Evolutionary conservation across 768 basidiomycete species (phyloP), one percentile per base, ranked within the genome.

Genomic region (Termitomyces sp.): DNA sequence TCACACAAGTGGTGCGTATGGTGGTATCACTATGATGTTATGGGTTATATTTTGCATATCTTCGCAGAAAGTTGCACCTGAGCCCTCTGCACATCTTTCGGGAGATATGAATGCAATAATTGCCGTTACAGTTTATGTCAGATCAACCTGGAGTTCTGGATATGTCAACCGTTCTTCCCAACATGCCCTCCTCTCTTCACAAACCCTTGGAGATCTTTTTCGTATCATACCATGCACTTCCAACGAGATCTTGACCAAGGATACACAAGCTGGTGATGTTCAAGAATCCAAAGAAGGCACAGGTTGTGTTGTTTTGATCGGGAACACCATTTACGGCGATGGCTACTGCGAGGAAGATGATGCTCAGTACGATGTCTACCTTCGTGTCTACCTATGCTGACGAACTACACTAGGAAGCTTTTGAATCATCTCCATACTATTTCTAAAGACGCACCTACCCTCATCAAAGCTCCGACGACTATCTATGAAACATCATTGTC

Each of bases 121-220:
- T 27, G 82, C 77, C 29, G 62, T 88, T 29, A 81, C 86, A 3
- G 70, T 89, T 7, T 77, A 89, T 64, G 80, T 78, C 58, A 82
- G 78, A 52, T 70, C 86, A 23, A 62, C 78, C 20, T 89, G 87
- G 85, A 75, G 79, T 20, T 79, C 79, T 50, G 82, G 80, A 49
- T 77, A 79, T 49, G 70, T 86, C 11, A 73, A 74, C 44, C 85
- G 86, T 35, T 70, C 77, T 53, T 91, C 89, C 9, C 86, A 86
- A 60, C 88, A 91, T 63, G 79, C 77, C 11, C 65, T 89, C 7
- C 65, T 86, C 15, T 84, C 88, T n/a, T 85, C 84, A 5, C 87
- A 91, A 62, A 88, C 84, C 0, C 77, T 94, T 3, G 77, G 75
- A 18, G 85, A 90, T 56, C 66, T 92, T 12, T 78, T 78, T 53